A percentile compares a stretch with the other conserved stretches of the same genome.
Evolutionary conservation across 495 filamentous ascomycete species (phyloP).

Genomic region (Neurospora discreta): DNA sequence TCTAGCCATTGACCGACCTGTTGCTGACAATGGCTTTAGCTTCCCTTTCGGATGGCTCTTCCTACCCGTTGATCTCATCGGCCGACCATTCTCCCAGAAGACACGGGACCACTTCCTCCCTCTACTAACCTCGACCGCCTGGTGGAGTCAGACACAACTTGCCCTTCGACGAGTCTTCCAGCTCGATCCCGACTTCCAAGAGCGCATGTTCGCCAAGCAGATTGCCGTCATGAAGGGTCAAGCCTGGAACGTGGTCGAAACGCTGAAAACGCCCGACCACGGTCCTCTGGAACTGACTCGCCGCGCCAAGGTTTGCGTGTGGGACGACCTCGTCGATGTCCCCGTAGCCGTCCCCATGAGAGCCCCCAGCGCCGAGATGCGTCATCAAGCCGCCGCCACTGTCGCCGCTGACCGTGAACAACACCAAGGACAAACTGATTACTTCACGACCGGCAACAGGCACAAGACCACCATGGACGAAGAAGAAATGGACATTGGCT

Average conservation of each 20-base stretch:
- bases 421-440: neutral
- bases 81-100: constrained; percentile 86
- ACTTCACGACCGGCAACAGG: neutral
- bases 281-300: constrained; percentile 89
- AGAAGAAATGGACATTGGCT: constrained; percentile 23
- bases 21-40: constrained; percentile 31
- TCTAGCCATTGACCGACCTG: neutral
- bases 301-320: constrained; percentile 83
- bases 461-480: neutral
- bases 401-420: neutral
- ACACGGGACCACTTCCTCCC: constrained; percentile 91
- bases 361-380: constrained; percentile 66
- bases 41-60: constrained; percentile 99
- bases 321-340: constrained; percentile 96
- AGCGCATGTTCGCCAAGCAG: constrained; percentile 93
- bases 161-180: constrained; percentile 74
- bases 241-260: constrained; percentile 98
- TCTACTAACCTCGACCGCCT: constrained; percentile 79
- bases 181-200: constrained; percentile 90
- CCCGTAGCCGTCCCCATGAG: constrained; percentile 86
- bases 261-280: constrained; percentile 81
- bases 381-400: constrained; percentile 37
- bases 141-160: constrained; percentile 93
- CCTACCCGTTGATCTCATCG: constrained; percentile 90
- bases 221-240: constrained; percentile 99